Evolutionary conservation across 2,329 filamentous ascomycete species (phyloP), one percentile per base, ranked within the genome.

Genomic region (Albophoma yamanashiensis): DNA sequence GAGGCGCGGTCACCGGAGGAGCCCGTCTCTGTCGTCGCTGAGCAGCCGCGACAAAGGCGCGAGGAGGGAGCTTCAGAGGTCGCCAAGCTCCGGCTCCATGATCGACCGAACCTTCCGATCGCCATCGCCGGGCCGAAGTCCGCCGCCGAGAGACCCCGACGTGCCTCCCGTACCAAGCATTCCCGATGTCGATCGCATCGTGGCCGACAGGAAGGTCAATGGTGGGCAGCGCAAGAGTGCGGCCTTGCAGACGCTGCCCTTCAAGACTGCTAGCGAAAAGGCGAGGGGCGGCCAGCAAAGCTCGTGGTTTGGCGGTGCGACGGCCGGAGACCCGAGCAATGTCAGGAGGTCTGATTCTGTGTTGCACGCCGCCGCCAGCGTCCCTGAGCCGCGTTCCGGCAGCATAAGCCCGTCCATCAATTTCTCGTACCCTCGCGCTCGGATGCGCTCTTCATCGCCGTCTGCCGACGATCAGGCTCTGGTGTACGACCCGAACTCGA

Each of bases 31-130:
- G 50, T 89, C 89, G 1, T 93, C 91, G 5, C 78, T 83, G 56
- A 80, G 78, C 42, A 84, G 81, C 64, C 75, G 73, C 56, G 74
- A 76, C 45, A 66, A 74, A 55, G 69, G 74, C 59, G 71, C 75
- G 61, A 72, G 75, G 65, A 65, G 74, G 64, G 76, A 77, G 58
- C 76, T 92, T 62, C 81, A 87, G 63, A 80, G 90, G 67, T 79
- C 82, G 43, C 82, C 79, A 59, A 95, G 92, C 74, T 83, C 83
- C 36, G 82, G 86, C 27, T 96, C 92, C 57, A 96, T 97, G 92
- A 88, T 85, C 38, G 89, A 93, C 71, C 85, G 93, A 61, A 92
- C 91, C 0, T 96, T 97, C 73, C 86, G 92, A 65, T 89, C 88
- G 15, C 85, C 87, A 4, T 95, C 87, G 4, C 90, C 68, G 27